These are phyloP conservation scores for Globisporangium abappressorium DNA, from an alignment of 352 stramenopile species.

Conservation along the genomic window DNA sequence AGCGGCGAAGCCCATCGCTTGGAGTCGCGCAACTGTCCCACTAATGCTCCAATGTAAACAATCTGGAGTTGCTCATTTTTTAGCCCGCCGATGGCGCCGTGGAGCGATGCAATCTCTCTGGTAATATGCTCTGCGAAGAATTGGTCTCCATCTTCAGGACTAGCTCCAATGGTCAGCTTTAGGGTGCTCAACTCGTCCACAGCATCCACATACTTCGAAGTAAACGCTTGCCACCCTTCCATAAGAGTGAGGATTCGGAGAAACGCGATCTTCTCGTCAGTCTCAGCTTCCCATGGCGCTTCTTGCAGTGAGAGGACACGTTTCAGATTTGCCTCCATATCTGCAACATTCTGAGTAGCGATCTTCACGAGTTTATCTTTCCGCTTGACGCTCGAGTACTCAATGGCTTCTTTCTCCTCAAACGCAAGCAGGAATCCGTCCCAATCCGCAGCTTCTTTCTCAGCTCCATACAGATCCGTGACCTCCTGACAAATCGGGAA, in stretches of 20 bases:
- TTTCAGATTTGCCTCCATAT: slow-evolving; percentile 25
- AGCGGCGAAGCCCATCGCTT: slow-evolving; percentile 32
- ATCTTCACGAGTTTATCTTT: slow-evolving; percentile 57
- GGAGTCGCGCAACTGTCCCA: slow-evolving; percentile 34
- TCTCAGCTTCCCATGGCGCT: slow-evolving; percentile 14
- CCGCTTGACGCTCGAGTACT: slow-evolving; percentile 34
- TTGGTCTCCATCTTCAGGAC: slow-evolving; percentile 34
- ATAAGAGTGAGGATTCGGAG: slow-evolving; percentile 34
- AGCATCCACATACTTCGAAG: slow-evolving; percentile 35
- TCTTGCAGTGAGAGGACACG: slow-evolving; percentile 24
- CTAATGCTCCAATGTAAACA: slow-evolving; percentile 35
- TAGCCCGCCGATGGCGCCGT: slow-evolving; percentile 13
- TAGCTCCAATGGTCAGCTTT: slow-evolving; percentile 40
- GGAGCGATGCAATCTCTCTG: slow-evolving; percentile 15
- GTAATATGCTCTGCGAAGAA: slow-evolving; percentile 36
- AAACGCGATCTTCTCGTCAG: slow-evolving; percentile 12
- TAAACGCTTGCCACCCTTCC: slow-evolving; percentile 43
- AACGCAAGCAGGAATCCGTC: slow-evolving; percentile 46
- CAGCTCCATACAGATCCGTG: slow-evolving; percentile 18
- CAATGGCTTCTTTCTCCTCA: slow-evolving; percentile 31
- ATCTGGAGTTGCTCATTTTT: slow-evolving; percentile 18
- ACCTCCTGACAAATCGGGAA: slow-evolving; percentile 31
- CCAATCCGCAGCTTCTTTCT: slow-evolving; percentile 21
- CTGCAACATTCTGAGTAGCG: slow-evolving; percentile 42
- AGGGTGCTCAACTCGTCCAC: slow-evolving; percentile 36